These are phyloP conservation scores for Moesziomyces sp. DNA, from an alignment of 1,284 basidiomycete genomes.

Conservation along the genomic window DNA sequence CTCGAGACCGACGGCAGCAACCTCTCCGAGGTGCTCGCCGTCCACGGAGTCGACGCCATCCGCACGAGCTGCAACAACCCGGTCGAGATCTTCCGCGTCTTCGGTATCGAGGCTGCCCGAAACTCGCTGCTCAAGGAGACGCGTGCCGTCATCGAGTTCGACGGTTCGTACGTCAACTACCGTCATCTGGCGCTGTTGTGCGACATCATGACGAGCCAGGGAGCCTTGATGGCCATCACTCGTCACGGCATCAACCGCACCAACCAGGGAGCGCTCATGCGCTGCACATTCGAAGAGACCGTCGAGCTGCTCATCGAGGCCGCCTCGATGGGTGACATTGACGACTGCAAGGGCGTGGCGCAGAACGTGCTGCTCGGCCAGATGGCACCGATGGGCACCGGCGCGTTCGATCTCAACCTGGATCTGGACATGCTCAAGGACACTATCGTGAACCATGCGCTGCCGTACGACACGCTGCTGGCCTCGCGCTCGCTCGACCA, in stretches of 20 bases:
- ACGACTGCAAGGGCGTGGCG: conserved; percentile 96
- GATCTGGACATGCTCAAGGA: conserved; percentile 99
- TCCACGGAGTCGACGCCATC: conserved; percentile 91
- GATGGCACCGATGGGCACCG: conserved; percentile 81
- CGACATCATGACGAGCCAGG: conserved; percentile 98
- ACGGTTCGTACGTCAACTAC: conserved; percentile 99
- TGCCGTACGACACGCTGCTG: conserved; percentile 75
- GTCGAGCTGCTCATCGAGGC: conserved; percentile 99
- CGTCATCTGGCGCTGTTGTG: conserved; percentile 93
- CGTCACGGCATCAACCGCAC: conserved; percentile 99
- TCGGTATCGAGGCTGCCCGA: conserved; percentile 97
- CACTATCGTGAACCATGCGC: conserved; percentile 93
- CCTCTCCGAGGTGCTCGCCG: conserved; percentile 77
- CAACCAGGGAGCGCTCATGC: conserved; percentile 80
- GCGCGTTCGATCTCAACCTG: conserved; percentile 90
- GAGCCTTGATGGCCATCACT: conserved; percentile 96
- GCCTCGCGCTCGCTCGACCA: conserved; percentile 52
- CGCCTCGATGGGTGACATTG: conserved; percentile 95
- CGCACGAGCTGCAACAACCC: conserved; percentile 97
- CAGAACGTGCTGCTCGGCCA: conserved; percentile 99
- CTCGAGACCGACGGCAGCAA: conserved; percentile 89
- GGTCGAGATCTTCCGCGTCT: conserved; percentile 93
- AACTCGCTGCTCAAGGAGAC: conserved; percentile 92
- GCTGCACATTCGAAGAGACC: conserved; percentile 99
- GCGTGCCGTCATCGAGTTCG: conserved; percentile 88